Percentiles rank a stretch among this genome's conserved stretches.
These are phyloP conservation scores for Daedaleopsis sinensis DNA, from an alignment of 768 basidiomycete genomes.

Conservation along the genomic window DNA sequence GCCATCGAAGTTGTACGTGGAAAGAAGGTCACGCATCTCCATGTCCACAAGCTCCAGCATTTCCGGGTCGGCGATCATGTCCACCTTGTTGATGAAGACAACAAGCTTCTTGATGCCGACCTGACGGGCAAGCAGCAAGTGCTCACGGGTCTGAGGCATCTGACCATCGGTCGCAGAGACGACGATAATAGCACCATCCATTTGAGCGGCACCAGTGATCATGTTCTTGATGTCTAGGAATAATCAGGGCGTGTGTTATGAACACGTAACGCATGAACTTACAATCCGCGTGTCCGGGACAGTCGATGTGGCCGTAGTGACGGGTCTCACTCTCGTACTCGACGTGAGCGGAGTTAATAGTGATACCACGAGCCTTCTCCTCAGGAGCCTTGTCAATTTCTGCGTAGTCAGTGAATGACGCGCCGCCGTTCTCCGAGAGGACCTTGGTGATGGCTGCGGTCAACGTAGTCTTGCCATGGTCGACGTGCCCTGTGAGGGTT, in stretches of 20 bases:
- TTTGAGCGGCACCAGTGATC: constrained; percentile 98
- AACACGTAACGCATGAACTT: constrained; percentile 30
- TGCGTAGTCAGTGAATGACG: constrained; percentile 91
- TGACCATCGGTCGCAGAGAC: constrained; percentile 99
- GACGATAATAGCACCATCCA: constrained; percentile 95
- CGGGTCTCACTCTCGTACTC: constrained; percentile 92
- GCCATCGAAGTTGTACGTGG: constrained; percentile 93
- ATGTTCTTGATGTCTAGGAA: constrained; percentile 90
- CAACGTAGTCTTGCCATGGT: constrained; percentile 98
- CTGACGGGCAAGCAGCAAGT: constrained; percentile 95
- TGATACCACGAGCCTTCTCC: constrained; percentile 99
- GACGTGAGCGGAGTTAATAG: constrained; percentile 98
- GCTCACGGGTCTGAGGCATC: constrained; percentile 99
- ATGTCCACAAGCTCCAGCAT: constrained; percentile 99
- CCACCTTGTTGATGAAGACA: constrained; percentile 99
- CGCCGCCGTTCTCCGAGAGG: constrained; percentile 73
- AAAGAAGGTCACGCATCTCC: constrained; percentile 98
- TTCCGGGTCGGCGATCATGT: constrained; percentile 94
- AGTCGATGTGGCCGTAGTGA: constrained; percentile 98
- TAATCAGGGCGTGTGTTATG: constrained; percentile 14
- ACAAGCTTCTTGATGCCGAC: constrained; percentile 97
- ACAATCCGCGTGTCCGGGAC: constrained; percentile 97
- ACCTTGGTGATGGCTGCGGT: constrained; percentile 97
- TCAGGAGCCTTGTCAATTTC: constrained; percentile 99
- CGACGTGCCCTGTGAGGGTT: constrained; percentile 74